A percentile compares a stretch with the other conserved stretches of the same genome.
Evolutionary conservation across 306 rosid species (phyloP).

Genomic region (Prunus persica): DNA sequence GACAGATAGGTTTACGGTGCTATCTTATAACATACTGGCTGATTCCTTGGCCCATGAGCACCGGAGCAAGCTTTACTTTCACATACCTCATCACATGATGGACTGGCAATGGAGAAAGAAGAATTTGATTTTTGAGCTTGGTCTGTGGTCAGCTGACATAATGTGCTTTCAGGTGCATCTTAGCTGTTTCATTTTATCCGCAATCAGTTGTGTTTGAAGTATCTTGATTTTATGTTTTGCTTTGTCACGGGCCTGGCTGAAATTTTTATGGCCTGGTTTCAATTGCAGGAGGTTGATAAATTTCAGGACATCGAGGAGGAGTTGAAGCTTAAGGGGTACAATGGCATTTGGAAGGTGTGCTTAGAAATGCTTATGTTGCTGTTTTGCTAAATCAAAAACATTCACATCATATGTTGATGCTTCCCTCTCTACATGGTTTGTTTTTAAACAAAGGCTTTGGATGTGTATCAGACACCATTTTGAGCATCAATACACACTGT

Average conservation of each 20-base stretch:
- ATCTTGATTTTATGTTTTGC: not conserved
- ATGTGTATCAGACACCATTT: not conserved
- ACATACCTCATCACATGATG: slow-evolving; percentile 62
- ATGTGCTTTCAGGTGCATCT: slow-evolving; percentile 87
- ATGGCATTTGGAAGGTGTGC: slow-evolving; percentile 87
- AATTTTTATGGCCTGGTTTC: not conserved
- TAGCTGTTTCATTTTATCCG: not conserved
- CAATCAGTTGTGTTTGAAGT: not conserved
- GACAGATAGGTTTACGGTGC: slow-evolving; percentile 70
- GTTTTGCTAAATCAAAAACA: slow-evolving; percentile 12
- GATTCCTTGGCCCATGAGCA: slow-evolving; percentile 79
- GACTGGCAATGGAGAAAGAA: slow-evolving; percentile 87
- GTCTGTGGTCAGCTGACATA: slow-evolving; percentile 86
- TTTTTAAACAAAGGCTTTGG: not conserved
- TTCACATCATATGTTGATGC: not conserved
- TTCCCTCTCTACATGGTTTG: not conserved
- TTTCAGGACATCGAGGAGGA: slow-evolving; percentile 70
- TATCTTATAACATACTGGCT: slow-evolving; percentile 88
- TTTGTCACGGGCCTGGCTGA: not conserved
- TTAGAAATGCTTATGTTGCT: slow-evolving; percentile 15
- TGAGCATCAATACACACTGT: not conserved
- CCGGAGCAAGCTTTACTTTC: slow-evolving; percentile 63
- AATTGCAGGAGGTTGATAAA: slow-evolving; percentile 86
- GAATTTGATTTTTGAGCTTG: slow-evolving; percentile 64
- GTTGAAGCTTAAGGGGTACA: slow-evolving; percentile 64